Base-by-base conservation (phyloP, 2,329 filamentous ascomycete species). In the Colletotrichum sidae region DNA sequence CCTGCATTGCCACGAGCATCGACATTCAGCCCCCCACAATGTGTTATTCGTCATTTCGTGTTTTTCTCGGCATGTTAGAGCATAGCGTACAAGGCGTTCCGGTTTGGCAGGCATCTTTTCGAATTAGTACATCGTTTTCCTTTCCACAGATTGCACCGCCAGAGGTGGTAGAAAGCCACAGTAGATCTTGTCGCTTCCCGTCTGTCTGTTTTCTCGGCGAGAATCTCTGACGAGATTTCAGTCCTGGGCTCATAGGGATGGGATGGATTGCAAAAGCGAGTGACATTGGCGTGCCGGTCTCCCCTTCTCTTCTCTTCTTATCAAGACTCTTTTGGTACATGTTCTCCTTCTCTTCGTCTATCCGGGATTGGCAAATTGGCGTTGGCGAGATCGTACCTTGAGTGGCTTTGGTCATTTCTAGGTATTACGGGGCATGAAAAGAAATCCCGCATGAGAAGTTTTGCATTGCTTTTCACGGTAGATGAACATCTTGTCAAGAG, bases 81-180 rank as follows among this genome's bases (percentile, higher is more conserved):
- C 78, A 80, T 80, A 80, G 78, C 78, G 78, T 77, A 71, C 67
- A 69, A 60, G 78, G 78, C 75, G 78, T 80, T 76, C 63, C 64
- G 47, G 65, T 55, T 50, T 70, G 70, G 69, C 67, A 67, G 61
- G 62, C 60, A 53, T 67, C 67, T 69, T 72, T 71, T 68, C 68
- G 54, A 63, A 51, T 60, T 61, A 55, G 55, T 57, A 42, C 60
- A 63, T 51, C n/a, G 42, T 57, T 56, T 69, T 33, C 25, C 56
- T 67, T 51, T 41, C 50, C 46, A 49, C 69, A 60, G 51, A 51
- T 57, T 66, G 55, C 50, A 46, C 47, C 52, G 63, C 63, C 47
- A 15, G 47, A 57, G 42, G 33, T 63, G 63, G 63, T 53, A 66
- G 59, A 66, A 62, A 44, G 63, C 58, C 63, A 54, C 58, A 53